Evolutionary conservation across 176 grass and related monocot species (phyloP).

Genomic region (Paspalum notatum): DNA sequence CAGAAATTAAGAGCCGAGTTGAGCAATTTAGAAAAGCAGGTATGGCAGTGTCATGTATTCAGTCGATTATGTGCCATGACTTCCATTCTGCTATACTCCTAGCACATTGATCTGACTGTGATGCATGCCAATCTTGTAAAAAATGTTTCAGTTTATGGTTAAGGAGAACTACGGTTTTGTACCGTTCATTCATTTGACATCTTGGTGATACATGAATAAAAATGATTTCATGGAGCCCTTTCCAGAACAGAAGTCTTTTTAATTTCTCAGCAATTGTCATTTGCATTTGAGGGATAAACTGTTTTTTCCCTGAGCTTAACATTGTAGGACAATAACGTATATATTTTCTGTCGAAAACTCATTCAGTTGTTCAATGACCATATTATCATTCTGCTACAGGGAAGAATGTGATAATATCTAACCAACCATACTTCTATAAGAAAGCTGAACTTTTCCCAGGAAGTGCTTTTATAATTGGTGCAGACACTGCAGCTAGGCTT

Average conservation of each 20-base stretch:
- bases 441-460: slow-evolving; percentile 93
- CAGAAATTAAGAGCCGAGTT: slow-evolving; percentile 81
- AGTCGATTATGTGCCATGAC: neutral
- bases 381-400: slow-evolving; percentile 62
- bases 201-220: neutral
- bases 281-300: neutral
- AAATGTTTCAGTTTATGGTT: neutral
- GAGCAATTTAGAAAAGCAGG: slow-evolving; percentile 92
- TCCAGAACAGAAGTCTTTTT: slow-evolving; percentile 14
- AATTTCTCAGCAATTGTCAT: neutral
- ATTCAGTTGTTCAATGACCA: slow-evolving; percentile 22
- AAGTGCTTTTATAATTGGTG: slow-evolving; percentile 91
- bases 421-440: slow-evolving; percentile 95
- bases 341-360: neutral
- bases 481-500: slow-evolving; percentile 87
- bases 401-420: slow-evolving; percentile 91
- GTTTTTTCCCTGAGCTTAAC: neutral
- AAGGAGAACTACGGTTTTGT: neutral
- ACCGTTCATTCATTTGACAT: slow-evolving; percentile 18
- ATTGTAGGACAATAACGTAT: slow-evolving; percentile 10
- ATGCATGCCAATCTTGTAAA: slow-evolving; percentile 23
- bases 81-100: slow-evolving; percentile 8
- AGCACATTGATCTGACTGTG: neutral
- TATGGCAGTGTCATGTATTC: slow-evolving; percentile 30
- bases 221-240: neutral